These are phyloP conservation scores for Candida railenensis DNA, from an alignment of 805 yeast genomes.

Conservation along the genomic window DNA sequence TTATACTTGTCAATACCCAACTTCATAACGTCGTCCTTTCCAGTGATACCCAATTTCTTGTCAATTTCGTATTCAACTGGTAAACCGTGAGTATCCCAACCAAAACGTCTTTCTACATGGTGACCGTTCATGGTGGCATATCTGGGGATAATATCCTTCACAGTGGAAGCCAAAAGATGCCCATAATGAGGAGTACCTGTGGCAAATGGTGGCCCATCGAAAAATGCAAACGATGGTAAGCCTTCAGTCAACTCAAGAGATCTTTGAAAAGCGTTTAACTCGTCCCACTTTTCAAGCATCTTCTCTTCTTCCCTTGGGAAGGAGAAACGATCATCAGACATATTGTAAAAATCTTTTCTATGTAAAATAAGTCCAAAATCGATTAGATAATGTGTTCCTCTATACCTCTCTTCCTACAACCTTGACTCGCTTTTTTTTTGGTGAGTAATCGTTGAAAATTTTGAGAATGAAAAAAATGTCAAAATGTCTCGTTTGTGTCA, in stretches of 20 bases:
- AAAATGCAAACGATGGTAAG: slow-evolving; percentile 85
- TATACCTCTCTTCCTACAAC: too few species aligned
- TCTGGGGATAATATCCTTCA: slow-evolving; percentile 95
- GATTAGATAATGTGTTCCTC: too few species aligned
- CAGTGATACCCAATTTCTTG: slow-evolving; percentile 90
- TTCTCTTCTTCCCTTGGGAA: slow-evolving; percentile 91
- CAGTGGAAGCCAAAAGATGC: slow-evolving; percentile 93
- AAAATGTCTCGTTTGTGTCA: neutral
- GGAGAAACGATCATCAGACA: slow-evolving; percentile 43
- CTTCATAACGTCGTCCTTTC: slow-evolving; percentile 91
- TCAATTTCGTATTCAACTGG: slow-evolving; percentile 99
- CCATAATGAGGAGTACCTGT: slow-evolving; percentile 99
- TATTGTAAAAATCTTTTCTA: neutral
- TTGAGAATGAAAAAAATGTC: neutral
- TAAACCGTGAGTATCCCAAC: slow-evolving; percentile 99
- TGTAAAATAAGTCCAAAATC: neutral
- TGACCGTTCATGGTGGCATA: slow-evolving; percentile 97
- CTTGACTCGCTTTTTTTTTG: too few species aligned
- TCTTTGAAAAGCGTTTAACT: slow-evolving; percentile 90
- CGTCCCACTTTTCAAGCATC: slow-evolving; percentile 79
- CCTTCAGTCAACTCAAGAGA: slow-evolving; percentile 81
- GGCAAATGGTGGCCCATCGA: slow-evolving; percentile 99
- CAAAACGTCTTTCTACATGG: slow-evolving; percentile 95
- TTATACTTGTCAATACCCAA: slow-evolving; percentile 95
- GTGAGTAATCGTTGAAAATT: neutral